Evolutionary conservation across 805 yeast genomes (phyloP).

Genomic region (Pichia ethanolica): DNA sequence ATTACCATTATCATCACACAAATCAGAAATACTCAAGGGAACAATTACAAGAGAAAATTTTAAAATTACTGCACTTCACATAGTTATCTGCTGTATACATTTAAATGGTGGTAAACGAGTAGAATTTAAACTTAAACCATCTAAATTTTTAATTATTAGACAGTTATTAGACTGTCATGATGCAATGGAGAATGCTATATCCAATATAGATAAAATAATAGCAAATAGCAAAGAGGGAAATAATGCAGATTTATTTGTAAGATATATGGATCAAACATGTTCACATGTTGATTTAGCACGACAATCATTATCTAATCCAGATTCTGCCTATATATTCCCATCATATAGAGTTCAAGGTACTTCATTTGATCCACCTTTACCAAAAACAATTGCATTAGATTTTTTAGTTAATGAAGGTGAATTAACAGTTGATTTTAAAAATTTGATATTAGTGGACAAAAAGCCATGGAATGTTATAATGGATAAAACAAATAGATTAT

Average conservation of each 20-base stretch:
- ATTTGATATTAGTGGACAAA: conserved; percentile 40
- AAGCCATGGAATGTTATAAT: conserved; percentile 59
- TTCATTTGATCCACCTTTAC: conserved; percentile 40
- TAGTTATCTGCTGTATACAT: conserved; percentile 30
- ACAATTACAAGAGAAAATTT: conserved; percentile 49
- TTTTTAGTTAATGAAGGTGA: conserved; percentile 55
- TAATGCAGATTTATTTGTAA: conserved; percentile 19
- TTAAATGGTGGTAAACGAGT: conserved; percentile 36
- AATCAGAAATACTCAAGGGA: conserved; percentile 55
- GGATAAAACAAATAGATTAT: conserved; percentile 32
- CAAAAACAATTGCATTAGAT: conserved; percentile 45
- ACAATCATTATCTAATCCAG: conserved; percentile 41
- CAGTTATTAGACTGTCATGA: conserved; percentile 35
- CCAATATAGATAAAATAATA: conserved; percentile 32
- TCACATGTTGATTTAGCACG: conserved; percentile 30
- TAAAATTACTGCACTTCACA: conserved; percentile 41
- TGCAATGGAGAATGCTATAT: conserved; percentile 36
- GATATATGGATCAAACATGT: conserved; percentile 21
- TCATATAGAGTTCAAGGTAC: conserved; percentile 33
- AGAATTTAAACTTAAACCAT: conserved; percentile 32
- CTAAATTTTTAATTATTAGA: conserved; percentile 30
- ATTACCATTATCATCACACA: conserved; percentile 49
- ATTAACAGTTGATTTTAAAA: conserved; percentile 50
- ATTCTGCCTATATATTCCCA: conserved; percentile 52
- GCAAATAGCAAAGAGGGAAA: conserved; percentile 11